Percentiles rank a stretch among this genome's conserved stretches.
Conservation (phyloP, 768 basidiomycete genomes). For the Calocybe indica region DNA sequence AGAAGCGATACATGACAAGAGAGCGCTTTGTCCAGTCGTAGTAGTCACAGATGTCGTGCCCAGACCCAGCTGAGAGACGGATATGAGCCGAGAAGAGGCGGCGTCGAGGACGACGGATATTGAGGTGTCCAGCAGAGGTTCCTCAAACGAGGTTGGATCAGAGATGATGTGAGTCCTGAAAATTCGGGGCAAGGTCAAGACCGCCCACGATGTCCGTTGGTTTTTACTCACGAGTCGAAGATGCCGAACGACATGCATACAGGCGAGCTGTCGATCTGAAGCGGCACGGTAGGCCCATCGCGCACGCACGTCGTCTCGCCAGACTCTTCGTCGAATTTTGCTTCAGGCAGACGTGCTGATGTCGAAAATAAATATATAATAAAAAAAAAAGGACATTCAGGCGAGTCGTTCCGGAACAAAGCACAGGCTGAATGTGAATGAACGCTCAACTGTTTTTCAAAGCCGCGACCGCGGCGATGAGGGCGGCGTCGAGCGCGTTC, state of each 20-base stretch:
- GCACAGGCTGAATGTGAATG: not conserved
- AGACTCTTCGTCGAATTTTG: slow-evolving; percentile 64
- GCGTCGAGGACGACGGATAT: slow-evolving; percentile 59
- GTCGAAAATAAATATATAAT: not conserved
- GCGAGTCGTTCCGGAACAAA: too few relatives aligned
- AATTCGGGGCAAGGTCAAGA: too few relatives aligned
- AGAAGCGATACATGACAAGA: slow-evolving; percentile 18
- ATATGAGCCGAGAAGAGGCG: slow-evolving; percentile 36
- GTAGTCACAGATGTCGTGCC: slow-evolving; percentile 8
- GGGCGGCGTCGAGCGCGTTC: slow-evolving; percentile 86
- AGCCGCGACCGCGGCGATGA: slow-evolving; percentile 85
- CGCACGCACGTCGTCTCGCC: slow-evolving; percentile 59
- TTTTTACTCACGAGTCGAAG: slow-evolving; percentile 71
- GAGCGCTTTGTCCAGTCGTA: slow-evolving; percentile 12
- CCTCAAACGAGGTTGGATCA: slow-evolving; percentile 90
- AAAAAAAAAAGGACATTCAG: not conserved
- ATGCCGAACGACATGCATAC: slow-evolving; percentile 67
- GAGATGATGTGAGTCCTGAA: slow-evolving; percentile 59
- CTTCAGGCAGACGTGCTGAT: slow-evolving; percentile 65
- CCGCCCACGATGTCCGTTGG: too few relatives aligned
- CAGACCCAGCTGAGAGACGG: slow-evolving; percentile 51
- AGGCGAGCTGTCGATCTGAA: slow-evolving; percentile 43
- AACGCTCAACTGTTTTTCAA: slow-evolving; percentile 62
- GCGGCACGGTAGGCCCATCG: slow-evolving; percentile 28
- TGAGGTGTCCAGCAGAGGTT: slow-evolving; percentile 72